These are phyloP conservation scores for Boletus fagicola DNA, from an alignment of 768 basidiomycete genomes.

Conservation along the genomic window DNA sequence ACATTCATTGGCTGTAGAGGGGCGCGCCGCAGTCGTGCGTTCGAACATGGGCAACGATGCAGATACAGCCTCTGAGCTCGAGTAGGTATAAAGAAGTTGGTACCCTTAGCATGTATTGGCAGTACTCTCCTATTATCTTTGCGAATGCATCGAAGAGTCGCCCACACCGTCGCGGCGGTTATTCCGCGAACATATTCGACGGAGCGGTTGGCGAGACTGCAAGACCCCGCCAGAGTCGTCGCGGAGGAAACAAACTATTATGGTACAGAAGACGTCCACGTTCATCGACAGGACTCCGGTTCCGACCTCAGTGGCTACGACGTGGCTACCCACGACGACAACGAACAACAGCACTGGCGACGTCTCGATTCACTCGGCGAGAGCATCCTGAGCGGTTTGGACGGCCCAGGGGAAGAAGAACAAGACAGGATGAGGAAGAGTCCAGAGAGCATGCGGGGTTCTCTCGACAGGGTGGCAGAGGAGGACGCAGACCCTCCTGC, in stretches of 20 bases:
- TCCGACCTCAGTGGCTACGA: conserved; percentile 25
- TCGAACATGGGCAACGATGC: conserved; percentile 13
- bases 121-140: neutral
- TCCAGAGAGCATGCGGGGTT: conserved; percentile 37
- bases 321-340: conserved; percentile 20
- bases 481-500: conserved; percentile 24
- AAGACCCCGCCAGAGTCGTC: conserved; percentile 20
- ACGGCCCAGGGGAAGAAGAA: conserved; percentile 25
- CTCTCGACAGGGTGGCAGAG: conserved; percentile 40
- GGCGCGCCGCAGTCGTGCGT: conserved; percentile 17
- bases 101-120: neutral
- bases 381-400: conserved; percentile 33
- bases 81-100: conserved; percentile 27
- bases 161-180: conserved; percentile 32
- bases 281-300: conserved; percentile 12
- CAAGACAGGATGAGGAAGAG: conserved; percentile 27
- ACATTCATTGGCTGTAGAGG: conserved; percentile 21
- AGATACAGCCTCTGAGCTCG: conserved; percentile 23
- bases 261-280: conserved; percentile 7
- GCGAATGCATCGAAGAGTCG: conserved; percentile 32
- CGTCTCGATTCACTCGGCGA: conserved; percentile 33
- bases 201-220: conserved; percentile 12
- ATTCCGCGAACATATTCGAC: conserved; percentile 22
- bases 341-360: conserved; percentile 29
- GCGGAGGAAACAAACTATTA: conserved; percentile 18